Evolutionary conservation across 2,329 filamentous ascomycete genomes (phyloP), one percentile per base, ranked within the genome.

Genomic region (Fusarium multiceps): DNA sequence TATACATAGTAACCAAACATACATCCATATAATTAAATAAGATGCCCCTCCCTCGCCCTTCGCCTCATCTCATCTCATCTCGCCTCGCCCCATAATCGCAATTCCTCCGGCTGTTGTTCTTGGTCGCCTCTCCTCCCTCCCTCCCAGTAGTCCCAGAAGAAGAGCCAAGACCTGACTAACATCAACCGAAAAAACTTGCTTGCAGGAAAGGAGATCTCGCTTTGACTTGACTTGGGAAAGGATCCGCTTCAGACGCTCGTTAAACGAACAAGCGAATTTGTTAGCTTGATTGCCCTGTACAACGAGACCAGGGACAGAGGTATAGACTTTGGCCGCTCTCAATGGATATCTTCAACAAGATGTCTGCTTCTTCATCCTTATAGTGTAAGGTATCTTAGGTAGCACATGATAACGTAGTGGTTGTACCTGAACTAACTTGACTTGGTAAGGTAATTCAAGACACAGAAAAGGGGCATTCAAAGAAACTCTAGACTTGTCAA

Each of bases 241-340:
- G 32, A 53, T 53, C 49, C 49, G 49, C 49, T 53, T 42, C 37
- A 42, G 34, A 53, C 37, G 27, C 49, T 23, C 49, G 49, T 40
- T 53, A 27, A 25, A 53, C 34, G 23, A 66, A 56, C 68, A 71
- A 71, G 58, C 58, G 58, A 55, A 47, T 25, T 46, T 30, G 21
- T 59, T 69, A 58, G 67, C 62, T 69, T 63, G 53, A 69, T 70
- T 69, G 62, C 67, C 67, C 67, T 71, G 66, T 59, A 70, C 68
- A 42, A 72, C 69, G 47, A 50, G 50, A 48, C 47, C 42, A 55
- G 66, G 66, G 61, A 23, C 18, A 51, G 23, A 53, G 21, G 27
- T 53, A 16, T 41, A 16, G 56, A 34, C 66, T 50, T 45, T 67
- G 61, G 16, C 32, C 12, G 28, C 20, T 45, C 59, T 42, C 25